Percentiles rank a stretch among this genome's conserved stretches.
phyloP scores from a whole-genome alignment of 2,329 filamentous ascomycete species.

The Trichoderma endophyticum region DNA sequence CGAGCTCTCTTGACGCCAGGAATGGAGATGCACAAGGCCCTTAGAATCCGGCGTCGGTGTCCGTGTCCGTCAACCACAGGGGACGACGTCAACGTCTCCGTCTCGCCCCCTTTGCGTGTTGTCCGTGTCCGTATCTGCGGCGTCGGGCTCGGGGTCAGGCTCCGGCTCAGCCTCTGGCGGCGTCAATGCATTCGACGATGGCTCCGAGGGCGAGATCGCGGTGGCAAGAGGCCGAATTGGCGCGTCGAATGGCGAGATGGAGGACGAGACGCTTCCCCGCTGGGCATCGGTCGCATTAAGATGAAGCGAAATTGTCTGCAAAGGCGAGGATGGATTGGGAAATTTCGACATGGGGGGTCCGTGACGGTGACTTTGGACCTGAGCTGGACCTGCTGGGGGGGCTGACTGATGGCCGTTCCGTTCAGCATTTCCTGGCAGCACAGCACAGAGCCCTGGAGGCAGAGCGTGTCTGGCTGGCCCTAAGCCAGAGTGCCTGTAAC shows the following conservation, averaged over 20 bases:
- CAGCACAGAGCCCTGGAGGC: neutral
- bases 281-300: conserved; percentile 6
- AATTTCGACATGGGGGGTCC: conserved; percentile 17
- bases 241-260: conserved; percentile 7
- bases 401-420: neutral
- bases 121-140: neutral
- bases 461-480: neutral
- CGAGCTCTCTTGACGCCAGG: conserved; percentile 5
- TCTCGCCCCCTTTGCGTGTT: neutral
- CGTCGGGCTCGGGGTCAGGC: conserved; percentile 18
- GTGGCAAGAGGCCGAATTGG: neutral
- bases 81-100: neutral
- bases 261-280: conserved; percentile 5
- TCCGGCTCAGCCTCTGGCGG: conserved; percentile 16
- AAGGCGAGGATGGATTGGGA: conserved; percentile 15
- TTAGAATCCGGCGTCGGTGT: neutral
- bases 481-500: neutral
- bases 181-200: conserved; percentile 18
- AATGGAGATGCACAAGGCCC: neutral
- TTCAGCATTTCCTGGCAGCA: neutral
- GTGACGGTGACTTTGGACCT: conserved; percentile 3
- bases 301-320: conserved; percentile 13
- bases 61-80: neutral
- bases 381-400: neutral
- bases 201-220: neutral